Percentiles rank a stretch among this genome's conserved stretches.
Evolutionary conservation across 2,329 filamentous ascomycete species (phyloP).

Genomic region (Colletotrichum noveboracense): DNA sequence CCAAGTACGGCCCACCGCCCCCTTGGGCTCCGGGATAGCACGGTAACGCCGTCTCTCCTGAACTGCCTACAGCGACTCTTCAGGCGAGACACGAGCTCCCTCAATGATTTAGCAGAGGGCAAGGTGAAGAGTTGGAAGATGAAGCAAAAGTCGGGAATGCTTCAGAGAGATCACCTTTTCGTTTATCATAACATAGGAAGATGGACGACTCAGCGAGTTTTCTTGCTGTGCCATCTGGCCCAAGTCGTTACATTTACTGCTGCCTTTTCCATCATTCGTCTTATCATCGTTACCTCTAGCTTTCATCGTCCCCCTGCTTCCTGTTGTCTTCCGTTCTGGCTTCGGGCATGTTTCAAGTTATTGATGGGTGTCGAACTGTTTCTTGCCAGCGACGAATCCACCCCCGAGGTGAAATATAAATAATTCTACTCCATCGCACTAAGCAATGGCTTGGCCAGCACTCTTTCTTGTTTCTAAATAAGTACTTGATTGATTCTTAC

Average conservation of each 20-base stretch:
- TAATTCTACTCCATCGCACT: neutral
- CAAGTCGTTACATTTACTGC: accelerated
- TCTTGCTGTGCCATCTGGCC: neutral
- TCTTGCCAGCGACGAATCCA: neutral
- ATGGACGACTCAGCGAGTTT: accelerated
- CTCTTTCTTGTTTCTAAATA: neutral
- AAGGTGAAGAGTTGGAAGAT: accelerated
- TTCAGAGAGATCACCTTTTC: neutral
- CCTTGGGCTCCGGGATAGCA: neutral
- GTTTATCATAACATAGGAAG: accelerated
- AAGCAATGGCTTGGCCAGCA: neutral
- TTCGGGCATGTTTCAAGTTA: accelerated
- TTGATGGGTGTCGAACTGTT: neutral
- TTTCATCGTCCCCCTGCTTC: accelerated
- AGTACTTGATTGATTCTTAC: no score
- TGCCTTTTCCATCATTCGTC: neutral
- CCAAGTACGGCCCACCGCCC: neutral
- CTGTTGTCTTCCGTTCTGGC: accelerated
- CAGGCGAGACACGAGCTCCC: neutral
- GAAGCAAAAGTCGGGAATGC: neutral
- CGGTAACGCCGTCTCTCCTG: neutral
- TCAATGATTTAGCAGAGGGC: neutral
- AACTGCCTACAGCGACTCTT: neutral
- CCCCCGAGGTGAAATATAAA: accelerated
- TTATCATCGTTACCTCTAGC: accelerated